phyloP scores from a whole-genome alignment of 129 eudicot genomes.

The Tagetes erecta region DNA sequence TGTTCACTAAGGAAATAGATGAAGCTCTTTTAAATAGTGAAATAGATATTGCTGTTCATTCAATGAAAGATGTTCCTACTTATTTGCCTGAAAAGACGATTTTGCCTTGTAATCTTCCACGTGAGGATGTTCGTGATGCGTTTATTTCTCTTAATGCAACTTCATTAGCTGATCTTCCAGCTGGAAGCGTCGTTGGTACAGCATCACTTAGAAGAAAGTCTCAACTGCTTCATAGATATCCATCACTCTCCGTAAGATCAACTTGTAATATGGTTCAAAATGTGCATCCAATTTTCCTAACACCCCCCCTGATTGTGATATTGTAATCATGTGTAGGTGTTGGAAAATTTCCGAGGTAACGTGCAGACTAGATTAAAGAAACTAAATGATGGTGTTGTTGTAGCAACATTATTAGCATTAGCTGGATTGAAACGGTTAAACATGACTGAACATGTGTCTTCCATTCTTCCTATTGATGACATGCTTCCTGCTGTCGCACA shows the following conservation, averaged over 20 bases:
- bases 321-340: conserved; percentile 44
- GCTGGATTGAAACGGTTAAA: conserved; percentile 83
- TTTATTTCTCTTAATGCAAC: conserved; percentile 71
- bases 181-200: conserved; percentile 86
- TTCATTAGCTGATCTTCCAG: conserved; percentile 79
- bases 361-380: conserved; percentile 93
- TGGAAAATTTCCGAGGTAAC: conserved; percentile 87
- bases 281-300: neutral
- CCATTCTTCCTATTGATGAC: conserved; percentile 75
- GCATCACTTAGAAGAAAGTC: conserved; percentile 95
- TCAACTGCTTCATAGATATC: conserved; percentile 81
- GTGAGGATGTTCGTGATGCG: conserved; percentile 97
- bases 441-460: conserved; percentile 80
- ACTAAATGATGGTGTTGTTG: conserved; percentile 76
- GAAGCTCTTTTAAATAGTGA: conserved; percentile 86
- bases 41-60: conserved; percentile 94
- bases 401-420: conserved; percentile 84
- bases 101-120: conserved; percentile 88
- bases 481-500: conserved; percentile 94
- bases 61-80: conserved; percentile 99
- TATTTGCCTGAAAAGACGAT: conserved; percentile 88
- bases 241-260: conserved; percentile 65
- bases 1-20: conserved; percentile 92
- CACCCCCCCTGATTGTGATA: neutral
- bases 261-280: neutral